A percentile compares a stretch with the other conserved stretches of the same genome.
Evolutionary conservation across 202 grass and related monocot genomes (phyloP).

Genomic region (Carex sylvatica): DNA sequence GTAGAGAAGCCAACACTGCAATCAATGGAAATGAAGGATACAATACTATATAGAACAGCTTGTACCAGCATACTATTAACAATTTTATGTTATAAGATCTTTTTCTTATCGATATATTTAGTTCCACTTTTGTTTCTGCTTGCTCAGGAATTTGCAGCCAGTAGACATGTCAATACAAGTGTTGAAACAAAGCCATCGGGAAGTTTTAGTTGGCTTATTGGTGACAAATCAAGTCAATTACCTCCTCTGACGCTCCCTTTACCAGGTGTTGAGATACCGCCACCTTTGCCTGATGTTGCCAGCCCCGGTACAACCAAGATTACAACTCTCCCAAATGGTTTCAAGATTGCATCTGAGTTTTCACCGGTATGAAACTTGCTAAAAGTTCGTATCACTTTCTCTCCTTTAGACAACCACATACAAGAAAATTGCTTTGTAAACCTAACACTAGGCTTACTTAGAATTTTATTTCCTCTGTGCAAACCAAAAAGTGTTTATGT

Average conservation of each 20-base stretch:
- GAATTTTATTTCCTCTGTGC: neutral
- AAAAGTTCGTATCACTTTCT: neutral
- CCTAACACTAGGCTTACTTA: constrained; percentile 18
- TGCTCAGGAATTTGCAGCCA: constrained; percentile 47
- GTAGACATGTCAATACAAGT: constrained; percentile 66
- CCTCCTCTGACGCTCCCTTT: constrained; percentile 66
- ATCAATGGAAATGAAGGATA: neutral
- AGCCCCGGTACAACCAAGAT: constrained; percentile 59
- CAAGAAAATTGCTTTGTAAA: constrained; percentile 14
- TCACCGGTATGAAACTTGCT: constrained; percentile 41
- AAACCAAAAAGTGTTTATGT: neutral
- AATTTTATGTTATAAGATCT: neutral
- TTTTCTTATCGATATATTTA: neutral
- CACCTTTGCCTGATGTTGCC: constrained; percentile 58
- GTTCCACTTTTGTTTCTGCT: neutral
- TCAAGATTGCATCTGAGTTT: constrained; percentile 74
- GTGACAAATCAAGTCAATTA: constrained; percentile 45
- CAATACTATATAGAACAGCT: neutral
- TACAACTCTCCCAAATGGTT: constrained; percentile 80
- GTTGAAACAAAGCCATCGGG: constrained; percentile 58
- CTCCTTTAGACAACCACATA: neutral
- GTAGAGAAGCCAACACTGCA: neutral
- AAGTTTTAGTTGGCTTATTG: constrained; percentile 59
- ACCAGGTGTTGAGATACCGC: constrained; percentile 45
- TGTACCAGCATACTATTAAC: neutral